Evolutionary conservation across 306 rosid species (phyloP).

Genomic region (Cajanus cajan): DNA sequence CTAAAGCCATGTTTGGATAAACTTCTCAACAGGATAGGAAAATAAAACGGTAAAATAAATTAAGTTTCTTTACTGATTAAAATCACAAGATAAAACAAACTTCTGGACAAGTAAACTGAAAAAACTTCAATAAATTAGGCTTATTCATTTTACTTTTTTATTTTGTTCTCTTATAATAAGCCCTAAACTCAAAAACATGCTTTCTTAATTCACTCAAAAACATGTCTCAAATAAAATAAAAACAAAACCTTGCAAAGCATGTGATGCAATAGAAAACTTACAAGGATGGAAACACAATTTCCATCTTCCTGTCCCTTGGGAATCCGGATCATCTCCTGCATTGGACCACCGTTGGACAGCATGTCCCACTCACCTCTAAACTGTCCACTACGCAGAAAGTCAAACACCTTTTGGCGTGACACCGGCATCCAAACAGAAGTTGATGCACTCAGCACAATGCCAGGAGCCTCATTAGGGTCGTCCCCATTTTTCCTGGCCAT

Average conservation of each 20-base stretch:
- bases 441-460: constrained; percentile 72
- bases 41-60: neutral
- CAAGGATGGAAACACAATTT: constrained; percentile 73
- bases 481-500: constrained; percentile 54
- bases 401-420: constrained; percentile 55
- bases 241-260: neutral
- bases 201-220: too few species aligned
- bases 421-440: constrained; percentile 79
- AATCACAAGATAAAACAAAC: too few species aligned
- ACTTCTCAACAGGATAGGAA: neutral
- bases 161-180: neutral
- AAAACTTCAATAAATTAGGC: too few species aligned
- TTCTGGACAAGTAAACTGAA: too few species aligned
- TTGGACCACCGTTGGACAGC: constrained; percentile 48
- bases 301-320: constrained; percentile 55
- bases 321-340: constrained; percentile 61
- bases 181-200: neutral
- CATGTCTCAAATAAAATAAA: neutral
- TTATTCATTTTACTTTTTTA: too few species aligned
- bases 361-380: constrained; percentile 73
- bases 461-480: constrained; percentile 59
- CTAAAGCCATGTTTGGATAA: neutral
- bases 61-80: too few species aligned
- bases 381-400: constrained; percentile 54
- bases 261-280: constrained; percentile 32